Conservation (phyloP, 2,329 filamentous ascomycete species). For the Colletotrichum orbiculare region DNA sequence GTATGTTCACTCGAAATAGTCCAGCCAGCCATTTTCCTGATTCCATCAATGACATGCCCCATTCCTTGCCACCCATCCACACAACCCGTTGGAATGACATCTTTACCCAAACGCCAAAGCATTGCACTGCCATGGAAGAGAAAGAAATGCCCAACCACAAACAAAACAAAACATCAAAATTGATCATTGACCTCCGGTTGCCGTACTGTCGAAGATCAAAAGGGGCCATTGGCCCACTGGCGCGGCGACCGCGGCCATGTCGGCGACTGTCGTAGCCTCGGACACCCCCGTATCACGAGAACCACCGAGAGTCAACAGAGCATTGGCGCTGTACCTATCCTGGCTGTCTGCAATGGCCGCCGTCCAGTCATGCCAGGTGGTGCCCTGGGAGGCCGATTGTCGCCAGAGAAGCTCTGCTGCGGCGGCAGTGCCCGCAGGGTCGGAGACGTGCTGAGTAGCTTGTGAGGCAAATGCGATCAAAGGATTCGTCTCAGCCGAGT, state of each 20-base stretch:
- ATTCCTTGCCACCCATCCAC: not conserved
- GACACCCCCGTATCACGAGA: constrained; percentile 27
- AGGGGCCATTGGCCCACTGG: constrained; percentile 33
- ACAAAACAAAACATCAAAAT: not conserved
- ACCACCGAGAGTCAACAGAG: constrained; percentile 56
- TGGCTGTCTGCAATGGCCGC: constrained; percentile 61
- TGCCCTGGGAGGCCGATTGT: constrained; percentile 45
- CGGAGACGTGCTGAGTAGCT: constrained; percentile 48
- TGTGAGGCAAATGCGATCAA: constrained; percentile 54
- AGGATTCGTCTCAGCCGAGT: constrained; percentile 47
- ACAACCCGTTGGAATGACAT: not conserved
- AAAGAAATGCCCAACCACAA: not conserved
- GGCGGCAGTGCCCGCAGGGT: constrained; percentile 39
- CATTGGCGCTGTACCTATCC: constrained; percentile 61
- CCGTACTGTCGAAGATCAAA: constrained; percentile 26
- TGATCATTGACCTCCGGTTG: constrained; percentile 15
- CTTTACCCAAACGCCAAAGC: constrained; percentile 15
- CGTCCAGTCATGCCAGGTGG: constrained; percentile 67
- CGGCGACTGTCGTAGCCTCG: constrained; percentile 32
- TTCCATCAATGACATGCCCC: too few species aligned
- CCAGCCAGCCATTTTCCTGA: too few species aligned
- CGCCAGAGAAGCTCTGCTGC: constrained; percentile 48
- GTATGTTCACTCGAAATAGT: too few species aligned
- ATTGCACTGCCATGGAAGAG: not conserved
- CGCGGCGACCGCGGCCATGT: constrained; percentile 18